Base-by-base conservation (phyloP, 139 green algal genomes). In the Pleodorina starrii region DNA sequence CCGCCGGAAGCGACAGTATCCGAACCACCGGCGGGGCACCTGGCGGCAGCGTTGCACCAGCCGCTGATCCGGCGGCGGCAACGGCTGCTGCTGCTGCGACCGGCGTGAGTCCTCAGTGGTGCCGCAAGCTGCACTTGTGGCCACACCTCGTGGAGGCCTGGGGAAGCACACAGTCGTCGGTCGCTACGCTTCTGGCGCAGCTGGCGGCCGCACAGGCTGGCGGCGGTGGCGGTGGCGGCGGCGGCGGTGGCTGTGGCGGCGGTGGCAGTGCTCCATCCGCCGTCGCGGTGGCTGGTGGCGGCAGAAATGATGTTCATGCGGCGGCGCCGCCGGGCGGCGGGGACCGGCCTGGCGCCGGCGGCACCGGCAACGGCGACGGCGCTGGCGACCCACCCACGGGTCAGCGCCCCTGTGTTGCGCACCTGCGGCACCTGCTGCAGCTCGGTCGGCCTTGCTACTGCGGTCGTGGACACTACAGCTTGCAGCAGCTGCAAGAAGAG, bases 101-200 rank as follows among this genome's bases (percentile, higher is more conserved):
- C n/a, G n/a, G n/a, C n/a, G n/a, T n/a, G 17, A 32, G 40, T 6
- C 16, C 42, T 29, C 1, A 36, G 14, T 79, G 66, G 44, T 88
- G 82, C 36, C 11, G 82, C 7, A 88, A 88, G 66, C 82, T 88
- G 66, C 82, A 88, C 43, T 35, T 88, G 32, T 88, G 82, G 81
- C 60, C 81, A 6, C 36, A 57, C 0, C 27, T 51, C 21, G 23
- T 50, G 4, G 57, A 7, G 79, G 57, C 79, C 23, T 38, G 51
- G 76, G 48, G 46, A n/a, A 73, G 27, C 57, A 75, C 81, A 0
- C 59, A 44, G 2, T 40, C 81, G 2, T 59, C 81, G 5, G 63
- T 87, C 0, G 57, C 38, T n/a, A 38, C 54, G 79, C 79, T 86
- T 21, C 40, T 59, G 40, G 76, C 27, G 25, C 42, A 1, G 23